Evolutionary conservation across 108 stramenopile species (phyloP).

Genomic region (Skeletonema grethae): DNA sequence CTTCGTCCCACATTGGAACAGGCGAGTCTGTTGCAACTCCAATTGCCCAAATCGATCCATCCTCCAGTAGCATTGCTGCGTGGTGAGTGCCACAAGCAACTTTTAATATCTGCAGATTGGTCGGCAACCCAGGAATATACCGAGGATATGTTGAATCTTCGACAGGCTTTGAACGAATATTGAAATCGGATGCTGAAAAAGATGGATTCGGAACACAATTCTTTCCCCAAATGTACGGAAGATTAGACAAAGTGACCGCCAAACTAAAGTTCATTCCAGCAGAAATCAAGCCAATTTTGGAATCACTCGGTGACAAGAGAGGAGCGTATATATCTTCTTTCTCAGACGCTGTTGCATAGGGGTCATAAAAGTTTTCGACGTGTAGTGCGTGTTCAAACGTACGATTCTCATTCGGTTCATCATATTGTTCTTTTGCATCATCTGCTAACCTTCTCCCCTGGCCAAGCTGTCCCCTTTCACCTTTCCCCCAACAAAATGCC

Average conservation of each 20-base stretch:
- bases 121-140: conserved; percentile 63
- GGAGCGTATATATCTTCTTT: conserved; percentile 35
- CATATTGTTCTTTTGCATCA: conserved; percentile 33
- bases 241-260: conserved; percentile 63
- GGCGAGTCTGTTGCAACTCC: conserved; percentile 80
- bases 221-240: conserved; percentile 86
- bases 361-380: conserved; percentile 43
- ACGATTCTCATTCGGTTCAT: conserved; percentile 32
- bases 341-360: conserved; percentile 37
- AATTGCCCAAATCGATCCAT: conserved; percentile 82
- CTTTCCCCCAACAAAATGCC: conserved; percentile 89
- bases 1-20: conserved; percentile 60
- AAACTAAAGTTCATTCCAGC: conserved; percentile 81
- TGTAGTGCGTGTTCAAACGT: conserved; percentile 49
- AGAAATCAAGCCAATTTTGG: conserved; percentile 46
- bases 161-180: conserved; percentile 46
- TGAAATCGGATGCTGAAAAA: conserved; percentile 22
- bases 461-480: conserved; percentile 84
- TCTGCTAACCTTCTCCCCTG: conserved; percentile 57
- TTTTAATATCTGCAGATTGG: conserved; percentile 45
- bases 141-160: conserved; percentile 52
- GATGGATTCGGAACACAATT: conserved; percentile 52
- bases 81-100: conserved; percentile 87
- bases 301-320: conserved; percentile 31
- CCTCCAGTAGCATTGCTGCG: conserved; percentile 79